phyloP scores from a whole-genome alignment of 148 eudicot genomes.

The Cornus suecica region DNA sequence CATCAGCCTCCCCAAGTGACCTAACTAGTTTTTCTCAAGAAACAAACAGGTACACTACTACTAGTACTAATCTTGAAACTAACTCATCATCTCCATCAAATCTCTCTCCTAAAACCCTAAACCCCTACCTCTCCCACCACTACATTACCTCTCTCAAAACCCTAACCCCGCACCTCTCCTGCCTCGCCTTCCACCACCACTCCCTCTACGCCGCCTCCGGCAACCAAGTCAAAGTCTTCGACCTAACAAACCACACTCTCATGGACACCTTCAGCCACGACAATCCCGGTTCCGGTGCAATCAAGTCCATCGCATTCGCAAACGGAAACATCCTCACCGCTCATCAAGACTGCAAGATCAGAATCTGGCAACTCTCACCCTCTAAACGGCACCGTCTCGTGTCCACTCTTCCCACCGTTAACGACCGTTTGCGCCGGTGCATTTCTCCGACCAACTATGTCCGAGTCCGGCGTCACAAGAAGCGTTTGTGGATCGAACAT shows the following conservation, averaged over 20 bases:
- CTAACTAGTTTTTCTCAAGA: background rate
- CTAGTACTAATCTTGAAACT: background rate
- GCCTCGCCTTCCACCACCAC: slow-evolving; percentile 27
- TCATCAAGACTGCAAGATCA: slow-evolving; percentile 39
- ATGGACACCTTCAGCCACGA: slow-evolving; percentile 8
- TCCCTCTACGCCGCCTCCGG: slow-evolving; percentile 36
- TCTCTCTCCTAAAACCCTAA: background rate
- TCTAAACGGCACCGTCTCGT: slow-evolving; percentile 35
- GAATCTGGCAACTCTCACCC: slow-evolving; percentile 21
- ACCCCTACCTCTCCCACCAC: slow-evolving; percentile 3
- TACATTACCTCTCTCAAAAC: slow-evolving; percentile 27
- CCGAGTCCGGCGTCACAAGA: slow-evolving; percentile 27
- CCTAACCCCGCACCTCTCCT: slow-evolving; percentile 29
- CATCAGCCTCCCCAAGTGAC: background rate
- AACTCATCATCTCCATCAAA: background rate
- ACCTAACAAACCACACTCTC: slow-evolving; percentile 17
- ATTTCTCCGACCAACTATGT: slow-evolving; percentile 29
- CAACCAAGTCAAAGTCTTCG: slow-evolving; percentile 29
- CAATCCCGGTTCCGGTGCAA: slow-evolving; percentile 20
- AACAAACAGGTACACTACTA: background rate
- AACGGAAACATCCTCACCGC: slow-evolving; percentile 28
- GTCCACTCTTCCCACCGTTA: slow-evolving; percentile 25
- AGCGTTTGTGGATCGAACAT: slow-evolving; percentile 37
- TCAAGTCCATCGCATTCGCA: slow-evolving; percentile 28
- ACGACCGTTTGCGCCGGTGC: slow-evolving; percentile 24